Evolutionary conservation across 768 basidiomycete genomes (phyloP).

Genomic region (Lenzites betulinus): DNA sequence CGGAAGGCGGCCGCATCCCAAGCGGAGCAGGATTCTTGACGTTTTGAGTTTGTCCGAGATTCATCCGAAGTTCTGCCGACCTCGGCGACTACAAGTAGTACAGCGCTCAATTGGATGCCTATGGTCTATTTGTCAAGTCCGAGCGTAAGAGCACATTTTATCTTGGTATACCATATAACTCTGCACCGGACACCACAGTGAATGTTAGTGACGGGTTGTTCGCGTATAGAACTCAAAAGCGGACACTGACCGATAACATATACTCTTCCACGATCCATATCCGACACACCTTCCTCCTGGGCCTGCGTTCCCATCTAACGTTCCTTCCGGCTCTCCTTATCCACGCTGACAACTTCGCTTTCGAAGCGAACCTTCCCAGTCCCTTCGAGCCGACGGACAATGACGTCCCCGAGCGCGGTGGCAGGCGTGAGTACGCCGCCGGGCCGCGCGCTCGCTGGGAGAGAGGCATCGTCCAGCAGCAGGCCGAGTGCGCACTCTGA

Average conservation of each 20-base stretch:
- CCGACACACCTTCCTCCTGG: no score
- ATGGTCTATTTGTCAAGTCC: no score
- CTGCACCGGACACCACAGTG: no score
- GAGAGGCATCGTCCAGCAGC: slow-evolving; percentile 52
- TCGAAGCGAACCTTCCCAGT: slow-evolving; percentile 60
- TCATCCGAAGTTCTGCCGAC: background rate
- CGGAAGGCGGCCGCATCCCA: background rate
- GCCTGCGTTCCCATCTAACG: background rate
- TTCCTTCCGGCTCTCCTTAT: slow-evolving; percentile 15
- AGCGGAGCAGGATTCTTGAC: background rate
- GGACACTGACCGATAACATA: background rate
- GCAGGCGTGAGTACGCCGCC: slow-evolving; percentile 87
- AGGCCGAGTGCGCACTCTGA: slow-evolving; percentile 77
- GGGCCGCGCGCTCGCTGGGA: slow-evolving; percentile 56
- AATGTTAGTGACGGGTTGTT: no score
- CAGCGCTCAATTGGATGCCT: no score
- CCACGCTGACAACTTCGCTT: slow-evolving; percentile 43
- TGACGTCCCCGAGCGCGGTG: slow-evolving; percentile 76
- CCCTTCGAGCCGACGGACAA: slow-evolving; percentile 65
- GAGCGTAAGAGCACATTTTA: no score
- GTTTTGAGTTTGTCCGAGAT: background rate
- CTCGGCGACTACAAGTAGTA: no score
- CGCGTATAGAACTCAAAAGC: no score
- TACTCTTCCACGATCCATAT: background rate
- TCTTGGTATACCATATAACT: no score